Base-by-base conservation (phyloP, 1,284 basidiomycete species). In the Trichosporon ovoides region DNA sequence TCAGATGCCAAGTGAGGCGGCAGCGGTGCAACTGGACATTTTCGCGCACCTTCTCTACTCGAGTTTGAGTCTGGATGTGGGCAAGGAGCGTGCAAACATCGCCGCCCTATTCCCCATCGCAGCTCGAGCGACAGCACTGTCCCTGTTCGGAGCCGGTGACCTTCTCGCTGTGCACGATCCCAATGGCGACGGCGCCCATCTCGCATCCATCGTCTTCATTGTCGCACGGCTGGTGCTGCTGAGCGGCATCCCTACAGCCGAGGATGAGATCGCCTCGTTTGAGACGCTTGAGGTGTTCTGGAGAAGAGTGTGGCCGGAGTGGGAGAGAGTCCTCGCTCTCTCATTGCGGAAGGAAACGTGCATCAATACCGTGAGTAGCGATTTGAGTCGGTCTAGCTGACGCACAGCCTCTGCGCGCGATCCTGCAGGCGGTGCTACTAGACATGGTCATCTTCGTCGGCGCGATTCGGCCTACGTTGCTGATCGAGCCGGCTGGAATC, bases 281-380 rank as follows among this genome's bases (percentile, higher is more conserved):
- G 66, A 66, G 28, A 64, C 53, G 38, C 56, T 71, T 33, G 60
- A 62, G 22, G 53, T 52, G 0, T 66, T 72, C 16, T 74, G 70
- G 71, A 58, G 50, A 19, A 61, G 70, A 20, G 62, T 72, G n/a
- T 71, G 72, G 69, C 69, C 74, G 1, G 72, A 76, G 51, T 72
- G 69, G 69, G 61, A 62, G 33, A 57, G 72, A 12, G 56, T 74
- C 2, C 50, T 76, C 14, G 46, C 58, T 1, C 54, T 72, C 2
- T 67, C 69, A 2, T 20, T 70, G 1, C 64, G 69, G 13, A 31
- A 31, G 28, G 33, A 56, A 7, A 59, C 43, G 1, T 71, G 69
- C 52, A 35, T 69, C 38, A 76, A 74, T 52, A 59, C 50, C 16
- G 69, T 72, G 38, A 66, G 71, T 52, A 13, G 1, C 43, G 19